Conservation (phyloP, 2,329 filamentous ascomycete species). For the Blastomyces emzantsi region DNA sequence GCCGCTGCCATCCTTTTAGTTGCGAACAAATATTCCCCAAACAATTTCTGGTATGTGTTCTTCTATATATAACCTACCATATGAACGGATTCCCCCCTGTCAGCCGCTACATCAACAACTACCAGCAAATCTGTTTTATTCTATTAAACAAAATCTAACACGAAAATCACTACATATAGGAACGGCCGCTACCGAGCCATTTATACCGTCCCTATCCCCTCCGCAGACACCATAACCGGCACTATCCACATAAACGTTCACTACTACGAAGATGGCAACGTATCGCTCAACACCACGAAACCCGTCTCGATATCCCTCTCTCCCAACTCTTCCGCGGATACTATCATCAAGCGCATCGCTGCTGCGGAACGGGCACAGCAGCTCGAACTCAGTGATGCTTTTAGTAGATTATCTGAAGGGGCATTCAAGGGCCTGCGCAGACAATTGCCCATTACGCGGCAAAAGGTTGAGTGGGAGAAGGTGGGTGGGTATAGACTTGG, state of each 20-base stretch:
- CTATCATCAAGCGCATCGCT: constrained; percentile 71
- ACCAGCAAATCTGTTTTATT: background rate
- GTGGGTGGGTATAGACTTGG: constrained; percentile 84
- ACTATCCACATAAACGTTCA: constrained; percentile 90
- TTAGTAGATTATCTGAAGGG: constrained; percentile 79
- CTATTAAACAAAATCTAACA: background rate
- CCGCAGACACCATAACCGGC: constrained; percentile 53
- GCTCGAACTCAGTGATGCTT: constrained; percentile 87
- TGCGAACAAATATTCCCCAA: constrained; percentile 93
- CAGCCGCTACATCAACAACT: background rate
- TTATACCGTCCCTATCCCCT: constrained; percentile 66
- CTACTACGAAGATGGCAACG: constrained; percentile 99
- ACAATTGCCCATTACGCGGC: constrained; percentile 89
- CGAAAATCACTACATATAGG: constrained; percentile 40
- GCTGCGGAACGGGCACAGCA: constrained; percentile 84
- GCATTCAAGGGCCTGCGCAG: constrained; percentile 88
- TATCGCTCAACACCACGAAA: constrained; percentile 85
- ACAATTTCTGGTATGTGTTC: constrained; percentile 76
- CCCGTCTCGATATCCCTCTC: constrained; percentile 54
- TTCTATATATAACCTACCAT: constrained; percentile 6
- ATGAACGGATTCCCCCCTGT: background rate
- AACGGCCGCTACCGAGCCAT: constrained; percentile 93
- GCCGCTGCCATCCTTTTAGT: constrained; percentile 75
- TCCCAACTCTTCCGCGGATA: constrained; percentile 54
- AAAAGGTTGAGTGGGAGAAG: constrained; percentile 99